phyloP scores from a whole-genome alignment of 805 yeast genomes.

The Starmerella cellae region DNA sequence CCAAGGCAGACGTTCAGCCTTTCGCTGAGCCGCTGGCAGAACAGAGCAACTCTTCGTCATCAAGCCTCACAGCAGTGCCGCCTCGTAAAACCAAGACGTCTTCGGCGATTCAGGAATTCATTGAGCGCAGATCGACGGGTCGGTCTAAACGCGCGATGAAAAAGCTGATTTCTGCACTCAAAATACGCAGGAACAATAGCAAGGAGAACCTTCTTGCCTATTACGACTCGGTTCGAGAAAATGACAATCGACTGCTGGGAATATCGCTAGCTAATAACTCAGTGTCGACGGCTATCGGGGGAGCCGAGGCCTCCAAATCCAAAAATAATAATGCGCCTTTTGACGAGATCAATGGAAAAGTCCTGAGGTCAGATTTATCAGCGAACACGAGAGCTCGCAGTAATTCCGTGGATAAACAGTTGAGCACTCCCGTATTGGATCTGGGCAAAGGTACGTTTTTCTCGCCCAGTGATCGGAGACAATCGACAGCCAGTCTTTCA shows the following conservation, averaged over 20 bases:
- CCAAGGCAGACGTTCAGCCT: too few relatives aligned
- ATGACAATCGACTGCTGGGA: neutral
- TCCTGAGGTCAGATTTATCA: too few relatives aligned
- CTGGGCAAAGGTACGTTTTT: neutral
- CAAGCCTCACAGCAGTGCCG: too few relatives aligned
- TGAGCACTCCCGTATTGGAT: conserved; percentile 5
- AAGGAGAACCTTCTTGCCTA: conserved; percentile 10
- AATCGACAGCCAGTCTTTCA: conserved; percentile 2
- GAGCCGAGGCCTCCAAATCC: too few relatives aligned
- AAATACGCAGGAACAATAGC: neutral
- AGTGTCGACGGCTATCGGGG: neutral
- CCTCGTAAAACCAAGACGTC: too few relatives aligned
- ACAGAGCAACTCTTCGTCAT: too few relatives aligned
- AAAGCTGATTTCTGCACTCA: conserved; percentile 6
- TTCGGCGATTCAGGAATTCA: neutral
- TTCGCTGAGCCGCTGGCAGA: too few relatives aligned
- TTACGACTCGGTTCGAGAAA: conserved; percentile 3
- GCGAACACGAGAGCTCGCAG: neutral
- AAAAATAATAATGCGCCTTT: too few relatives aligned
- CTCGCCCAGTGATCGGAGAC: neutral
- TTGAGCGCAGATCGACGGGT: conserved; percentile 3
- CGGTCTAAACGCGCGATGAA: conserved; percentile 5
- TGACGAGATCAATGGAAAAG: too few relatives aligned
- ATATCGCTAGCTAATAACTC: neutral
- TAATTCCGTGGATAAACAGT: neutral